Percentiles rank a stretch among this genome's conserved stretches.
phyloP scores from a whole-genome alignment of 768 basidiomycete genomes.

The Mycena venus region DNA sequence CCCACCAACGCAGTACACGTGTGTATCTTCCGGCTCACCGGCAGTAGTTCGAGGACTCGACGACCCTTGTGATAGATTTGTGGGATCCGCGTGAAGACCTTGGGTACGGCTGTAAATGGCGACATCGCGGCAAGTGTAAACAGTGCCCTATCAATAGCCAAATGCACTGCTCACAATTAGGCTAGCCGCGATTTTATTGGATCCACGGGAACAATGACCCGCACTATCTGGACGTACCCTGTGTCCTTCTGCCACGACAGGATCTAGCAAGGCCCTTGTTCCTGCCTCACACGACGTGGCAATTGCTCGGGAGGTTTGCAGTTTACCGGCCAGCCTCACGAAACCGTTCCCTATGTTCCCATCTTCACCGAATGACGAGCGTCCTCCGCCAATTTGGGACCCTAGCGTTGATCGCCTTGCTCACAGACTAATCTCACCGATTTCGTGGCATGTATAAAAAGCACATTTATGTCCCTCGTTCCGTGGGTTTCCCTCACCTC shows the following conservation, averaged over 20 bases:
- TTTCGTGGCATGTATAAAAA: conserved; percentile 4
- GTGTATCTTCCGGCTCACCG: background rate
- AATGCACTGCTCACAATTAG: conserved; percentile 5
- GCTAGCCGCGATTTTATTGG: background rate
- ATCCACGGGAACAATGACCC: background rate
- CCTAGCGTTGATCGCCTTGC: background rate
- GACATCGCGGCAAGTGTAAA: background rate
- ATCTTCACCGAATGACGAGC: background rate
- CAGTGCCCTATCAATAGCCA: background rate
- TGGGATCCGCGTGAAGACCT: background rate
- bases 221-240: background rate
- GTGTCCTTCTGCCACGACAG: background rate
- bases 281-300: background rate
- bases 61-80: background rate
- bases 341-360: background rate
- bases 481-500: background rate
- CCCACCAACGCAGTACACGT: background rate
- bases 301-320: background rate
- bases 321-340: background rate
- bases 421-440: conserved; percentile 4
- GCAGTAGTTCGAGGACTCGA: background rate
- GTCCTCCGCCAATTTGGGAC: background rate
- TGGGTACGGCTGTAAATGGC: background rate
- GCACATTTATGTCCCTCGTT: background rate
- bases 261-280: background rate